Evolutionary conservation across 192 early-diverging fungal species (phyloP), one percentile per base, ranked within the genome.

Genomic region (Backusella psychrophila): DNA sequence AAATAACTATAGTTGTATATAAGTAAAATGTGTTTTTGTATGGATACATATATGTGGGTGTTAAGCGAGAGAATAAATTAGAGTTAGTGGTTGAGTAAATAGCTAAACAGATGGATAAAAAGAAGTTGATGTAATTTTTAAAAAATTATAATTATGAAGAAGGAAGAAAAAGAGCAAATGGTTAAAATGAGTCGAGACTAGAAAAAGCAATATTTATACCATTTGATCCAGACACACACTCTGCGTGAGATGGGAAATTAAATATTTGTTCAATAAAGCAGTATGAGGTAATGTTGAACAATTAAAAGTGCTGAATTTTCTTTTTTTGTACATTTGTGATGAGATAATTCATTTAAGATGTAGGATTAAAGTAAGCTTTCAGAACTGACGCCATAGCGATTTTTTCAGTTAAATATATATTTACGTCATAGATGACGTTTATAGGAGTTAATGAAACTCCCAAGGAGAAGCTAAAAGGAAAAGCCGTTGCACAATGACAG

Each of bases 401-500:
- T 12, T 14, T 63, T 56, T 26, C 53, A 26, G 53, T 59, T 59
- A 63, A 9, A 63, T 23, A n/a, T 63, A 63, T 14, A 26, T 49
- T 49, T 63, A 29, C 56, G 56, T 63, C 56, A 63, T 63, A 63
- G 23, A 63, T 63, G 56, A 63, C 56, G 56, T 63, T 63, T 63
- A 29, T 29, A 63, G 56, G 23, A 29, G 26, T 63, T 63, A 29
- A 23, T 63, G 26, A 63, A 63, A 63, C 56, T 63, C 56, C 56
- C 21, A 26, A 63, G 56, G 56, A 29, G 56, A 63, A 63, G 56
- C 46, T 63, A 63, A 63, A 63, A 29, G 56, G 56, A 63, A 63
- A 33, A 26, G 23, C 12, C 8, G 56, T 69, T 69, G 68, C 68
- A 69, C 68, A 69, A 69, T 69, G 68, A 69, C 68, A 69, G 68